Percentiles rank a stretch among this genome's conserved stretches.
Evolutionary conservation across 2,329 filamentous ascomycete species (phyloP).

Genomic region (Talaromyces sp.): DNA sequence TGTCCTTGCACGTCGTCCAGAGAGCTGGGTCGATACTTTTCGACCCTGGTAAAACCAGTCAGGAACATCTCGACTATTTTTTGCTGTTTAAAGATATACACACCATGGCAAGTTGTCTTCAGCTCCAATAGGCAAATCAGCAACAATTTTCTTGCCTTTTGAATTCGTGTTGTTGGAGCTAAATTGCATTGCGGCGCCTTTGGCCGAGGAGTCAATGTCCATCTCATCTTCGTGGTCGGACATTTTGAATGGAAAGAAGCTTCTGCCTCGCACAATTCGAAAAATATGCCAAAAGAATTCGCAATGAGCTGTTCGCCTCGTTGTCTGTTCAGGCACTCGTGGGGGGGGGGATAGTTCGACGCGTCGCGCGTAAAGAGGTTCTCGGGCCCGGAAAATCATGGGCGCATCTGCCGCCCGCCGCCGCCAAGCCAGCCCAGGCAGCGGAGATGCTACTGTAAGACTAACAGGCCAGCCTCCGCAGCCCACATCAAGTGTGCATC

Average conservation of each 20-base stretch:
- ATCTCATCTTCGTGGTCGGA: constrained; percentile 60
- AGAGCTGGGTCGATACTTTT: constrained; percentile 89
- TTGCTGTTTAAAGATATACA: not conserved
- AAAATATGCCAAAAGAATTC: not conserved
- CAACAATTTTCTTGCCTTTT: constrained; percentile 88
- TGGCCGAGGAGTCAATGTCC: constrained; percentile 57
- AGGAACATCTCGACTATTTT: constrained; percentile 10
- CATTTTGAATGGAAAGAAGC: constrained; percentile 28
- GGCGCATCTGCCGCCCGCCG: constrained; percentile 15
- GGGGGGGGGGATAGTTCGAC: constrained; percentile 14
- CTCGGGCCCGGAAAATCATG: constrained; percentile 35
- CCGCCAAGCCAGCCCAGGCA: constrained; percentile 7
- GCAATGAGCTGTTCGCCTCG: not conserved
- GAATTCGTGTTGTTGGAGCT: constrained; percentile 62
- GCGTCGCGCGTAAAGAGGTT: constrained; percentile 37
- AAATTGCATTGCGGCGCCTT: constrained; percentile 55
- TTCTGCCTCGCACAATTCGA: not conserved
- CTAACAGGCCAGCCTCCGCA: constrained; percentile 8
- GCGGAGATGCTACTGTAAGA: not conserved
- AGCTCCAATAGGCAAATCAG: constrained; percentile 88
- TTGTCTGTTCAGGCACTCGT: not conserved
- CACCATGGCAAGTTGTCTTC: constrained; percentile 93
- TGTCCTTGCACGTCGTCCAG: constrained; percentile 93
- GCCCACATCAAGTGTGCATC: constrained; percentile 11
- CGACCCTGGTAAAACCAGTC: constrained; percentile 58